Conservation (phyloP, 768 basidiomycete species). For the Tephrocybe sp. region DNA sequence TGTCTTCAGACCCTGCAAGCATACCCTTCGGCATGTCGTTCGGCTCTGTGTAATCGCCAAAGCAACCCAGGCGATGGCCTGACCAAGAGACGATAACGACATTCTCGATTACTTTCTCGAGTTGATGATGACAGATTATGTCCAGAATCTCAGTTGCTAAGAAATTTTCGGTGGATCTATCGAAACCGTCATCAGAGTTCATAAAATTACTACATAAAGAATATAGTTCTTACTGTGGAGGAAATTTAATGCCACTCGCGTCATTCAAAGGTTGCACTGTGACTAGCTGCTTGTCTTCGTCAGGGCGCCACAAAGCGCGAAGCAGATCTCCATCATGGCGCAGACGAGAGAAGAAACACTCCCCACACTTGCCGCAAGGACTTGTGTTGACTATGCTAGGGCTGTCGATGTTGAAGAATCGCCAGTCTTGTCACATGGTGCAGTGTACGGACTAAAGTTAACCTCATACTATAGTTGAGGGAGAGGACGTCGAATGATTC, state of each 20-base stretch:
- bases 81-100: conserved; percentile 13
- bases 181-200: too few relatives aligned
- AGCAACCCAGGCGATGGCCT: conserved; percentile 19
- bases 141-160: conserved; percentile 1
- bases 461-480: too few relatives aligned
- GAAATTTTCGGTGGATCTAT: not conserved
- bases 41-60: conserved; percentile 13
- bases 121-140: too few relatives aligned
- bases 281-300: not conserved
- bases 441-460: too few relatives aligned
- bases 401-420: not conserved
- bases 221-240: not conserved
- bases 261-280: not conserved
- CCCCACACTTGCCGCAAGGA: not conserved
- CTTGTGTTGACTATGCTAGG: too few relatives aligned
- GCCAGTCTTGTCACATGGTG: conserved; percentile 1
- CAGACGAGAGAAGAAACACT: not conserved
- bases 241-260: not conserved
- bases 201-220: too few relatives aligned
- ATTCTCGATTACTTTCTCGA: not conserved
- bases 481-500: too few relatives aligned
- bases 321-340: not conserved
- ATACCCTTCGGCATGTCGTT: conserved; percentile 7
- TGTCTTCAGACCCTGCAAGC: conserved; percentile 1
- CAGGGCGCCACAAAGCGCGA: not conserved